Evolutionary conservation across 2,329 filamentous ascomycete species (phyloP), one percentile per base, ranked within the genome.

Genomic region (Exophiala phaeomuriformis): DNA sequence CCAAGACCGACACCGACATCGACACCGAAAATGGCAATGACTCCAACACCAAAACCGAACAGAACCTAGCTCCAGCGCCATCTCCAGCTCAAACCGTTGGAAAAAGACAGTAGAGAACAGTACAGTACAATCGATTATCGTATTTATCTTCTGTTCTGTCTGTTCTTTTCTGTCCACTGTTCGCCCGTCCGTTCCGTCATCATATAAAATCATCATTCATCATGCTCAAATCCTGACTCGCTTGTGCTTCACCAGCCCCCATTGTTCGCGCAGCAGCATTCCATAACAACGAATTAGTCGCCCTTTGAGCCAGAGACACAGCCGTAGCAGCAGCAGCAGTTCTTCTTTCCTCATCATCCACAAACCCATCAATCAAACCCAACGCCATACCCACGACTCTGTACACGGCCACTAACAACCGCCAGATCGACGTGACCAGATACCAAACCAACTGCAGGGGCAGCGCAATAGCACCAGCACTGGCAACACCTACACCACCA

Each of bases 341-440:
- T 12, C 31, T 19, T 7, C 28, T 19, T 4, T 33, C 51, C 9
- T 6, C 3, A 36, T 73, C 69, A n/a, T 73, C 69, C 7, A 72
- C 68, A 52, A 69, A 74, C 2, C 71, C 71, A 64, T 73, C 70
- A 63, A 65, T 71, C 33, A 73, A 49, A 2, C 73, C 71, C 10
- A 72, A 57, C 1, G 45, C 45, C 47, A 62, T 63, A 1, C 49
- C 56, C 3, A 61, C 12, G 28, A 57, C 50, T 19, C 58, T 52
- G 31, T 56, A 54, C 2, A 62, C 10, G 1, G 45, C 59, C 3
- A 61, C 46, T 6, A 62, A 3, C 3, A 62, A 12, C 19, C 46
- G 49, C 41, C 50, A 55, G n/a, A 61, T 3, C 1, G 42, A 32
- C 7, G 35, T 19, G 19, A 19, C 19, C 19, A 19, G 19, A 19